These are phyloP conservation scores for Phylloporus rhodoxanthus DNA, from an alignment of 768 basidiomycete genomes.

Conservation along the genomic window DNA sequence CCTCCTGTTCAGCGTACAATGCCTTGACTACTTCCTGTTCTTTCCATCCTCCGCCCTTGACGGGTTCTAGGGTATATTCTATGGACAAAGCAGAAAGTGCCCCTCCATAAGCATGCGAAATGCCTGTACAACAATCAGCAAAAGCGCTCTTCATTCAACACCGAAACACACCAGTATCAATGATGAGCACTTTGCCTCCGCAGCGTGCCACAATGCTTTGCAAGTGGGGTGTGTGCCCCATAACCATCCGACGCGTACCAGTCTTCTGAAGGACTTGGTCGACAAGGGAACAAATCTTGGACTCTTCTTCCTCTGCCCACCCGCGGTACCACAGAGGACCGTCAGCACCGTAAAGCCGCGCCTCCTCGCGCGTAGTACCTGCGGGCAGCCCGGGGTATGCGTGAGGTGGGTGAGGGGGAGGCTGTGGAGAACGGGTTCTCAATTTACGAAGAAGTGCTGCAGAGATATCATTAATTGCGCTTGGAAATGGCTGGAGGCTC, in stretches of 20 bases:
- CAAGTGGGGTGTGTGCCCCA: conserved; percentile 96
- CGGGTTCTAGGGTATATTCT: conserved; percentile 72
- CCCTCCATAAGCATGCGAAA: conserved; percentile 94
- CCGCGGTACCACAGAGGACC: conserved; percentile 96
- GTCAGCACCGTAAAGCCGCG: conserved; percentile 62
- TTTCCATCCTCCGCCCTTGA: conserved; percentile 32
- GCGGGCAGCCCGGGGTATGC: conserved; percentile 67
- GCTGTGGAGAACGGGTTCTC: conserved; percentile 57
- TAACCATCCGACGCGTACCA: conserved; percentile 83
- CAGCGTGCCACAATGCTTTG: conserved; percentile 82
- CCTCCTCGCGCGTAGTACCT: conserved; percentile 61
- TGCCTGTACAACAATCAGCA: conserved; percentile 45
- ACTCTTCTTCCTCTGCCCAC: conserved; percentile 75
- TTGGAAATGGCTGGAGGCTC: conserved; percentile 75
- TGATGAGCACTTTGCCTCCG: conserved; percentile 88
- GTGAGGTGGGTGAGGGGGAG: conserved; percentile 73
- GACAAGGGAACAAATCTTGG: conserved; percentile 63
- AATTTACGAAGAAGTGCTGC: conserved; percentile 64
- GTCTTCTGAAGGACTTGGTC: conserved; percentile 65
- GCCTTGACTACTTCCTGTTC: conserved; percentile 35
- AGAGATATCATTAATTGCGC: conserved; percentile 73
- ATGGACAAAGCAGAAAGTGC: conserved; percentile 84
- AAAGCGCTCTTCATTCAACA: neutral
- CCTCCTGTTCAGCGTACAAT: conserved; percentile 29
- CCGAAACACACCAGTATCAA: conserved; percentile 71